These are phyloP conservation scores for Colletotrichum echinochloae DNA, from an alignment of 2,329 filamentous ascomycete genomes.

Conservation along the genomic window DNA sequence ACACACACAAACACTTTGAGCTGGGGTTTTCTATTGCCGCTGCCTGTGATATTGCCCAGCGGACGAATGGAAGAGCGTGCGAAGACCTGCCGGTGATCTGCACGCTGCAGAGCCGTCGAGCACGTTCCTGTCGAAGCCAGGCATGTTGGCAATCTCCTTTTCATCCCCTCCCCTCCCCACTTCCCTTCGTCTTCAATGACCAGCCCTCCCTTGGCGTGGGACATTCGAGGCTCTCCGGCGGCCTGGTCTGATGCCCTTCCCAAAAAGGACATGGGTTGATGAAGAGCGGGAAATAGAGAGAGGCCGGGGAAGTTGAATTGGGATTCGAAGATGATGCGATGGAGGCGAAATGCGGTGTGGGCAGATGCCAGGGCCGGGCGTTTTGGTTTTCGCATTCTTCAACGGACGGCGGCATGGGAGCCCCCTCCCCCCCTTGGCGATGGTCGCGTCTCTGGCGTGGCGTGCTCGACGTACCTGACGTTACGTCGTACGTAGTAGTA, in stretches of 20 bases:
- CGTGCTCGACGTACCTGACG: neutral
- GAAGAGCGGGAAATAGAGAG: neutral
- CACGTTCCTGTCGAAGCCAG: neutral
- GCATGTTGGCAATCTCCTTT: neutral
- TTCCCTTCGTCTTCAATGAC: neutral
- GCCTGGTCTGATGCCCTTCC: neutral
- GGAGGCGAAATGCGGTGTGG: conserved; percentile 36
- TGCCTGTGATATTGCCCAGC: neutral
- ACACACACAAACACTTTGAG: neutral
- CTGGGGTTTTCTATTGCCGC: neutral
- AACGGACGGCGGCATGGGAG: conserved; percentile 4
- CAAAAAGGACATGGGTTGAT: neutral
- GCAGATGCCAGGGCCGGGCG: conserved; percentile 21
- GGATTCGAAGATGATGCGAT: conserved; percentile 10
- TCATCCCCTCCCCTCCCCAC: neutral
- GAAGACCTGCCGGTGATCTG: neutral
- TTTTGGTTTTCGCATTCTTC: conserved; percentile 25
- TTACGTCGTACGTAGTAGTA: conserved; percentile 16
- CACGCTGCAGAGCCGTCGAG: neutral
- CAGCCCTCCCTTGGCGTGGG: neutral
- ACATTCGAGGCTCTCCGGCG: neutral
- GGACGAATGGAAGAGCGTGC: neutral
- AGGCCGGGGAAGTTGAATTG: neutral
- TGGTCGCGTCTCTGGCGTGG: neutral
- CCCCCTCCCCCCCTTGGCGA: neutral